Evolutionary conservation across 108 stramenopile species (phyloP), one percentile per base, ranked within the genome.

Genomic region (Cylindrotheca closterium): DNA sequence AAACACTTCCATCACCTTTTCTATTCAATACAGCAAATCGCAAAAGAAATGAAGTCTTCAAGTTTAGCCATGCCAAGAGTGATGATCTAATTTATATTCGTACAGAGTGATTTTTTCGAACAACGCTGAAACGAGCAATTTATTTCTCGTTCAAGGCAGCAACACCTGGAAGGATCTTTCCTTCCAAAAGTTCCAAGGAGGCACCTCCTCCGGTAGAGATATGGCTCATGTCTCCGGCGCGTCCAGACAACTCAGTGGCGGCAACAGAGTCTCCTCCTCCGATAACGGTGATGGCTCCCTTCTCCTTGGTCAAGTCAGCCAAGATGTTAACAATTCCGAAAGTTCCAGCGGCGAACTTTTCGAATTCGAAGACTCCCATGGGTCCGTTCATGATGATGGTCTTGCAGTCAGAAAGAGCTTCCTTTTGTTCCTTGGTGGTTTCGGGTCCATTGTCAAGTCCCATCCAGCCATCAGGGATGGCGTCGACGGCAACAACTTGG

Each of bases 251-350:
- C 73, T 97, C 96, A 46, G 91, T 88, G 65, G 98, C 98, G 47
- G 98, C 97, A 73, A 98, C 99, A 71, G 97, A 97, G 89, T 99
- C 99, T 51, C 99, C 99, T 63, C 99, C 99, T 64, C 99, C 99
- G 59, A 99, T 95, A 83, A 99, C 97, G 73, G 97, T 98, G 79
- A 86, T 80, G 67, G 87, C 93, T 58, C 98, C 98, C 65, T 85
- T 89, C 47, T 78, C 78, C 79, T 85, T 84, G 64, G 98, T 97
- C 64, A 92, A 75, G 34, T 97, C 96, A 32, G 94, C 97, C 63
- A 99, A 78, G 58, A 96, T 91, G 73, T 98, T 87, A 60, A 97
- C 97, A 66, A 99, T 69, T 37, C 79, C 93, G 60, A 96, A 87
- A 25, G 98, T 98, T 73, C 97, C 97, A 73, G 75, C 81, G 67